Conservation (phyloP, 257 asterid genomes). For the Cordia subcordata region DNA sequence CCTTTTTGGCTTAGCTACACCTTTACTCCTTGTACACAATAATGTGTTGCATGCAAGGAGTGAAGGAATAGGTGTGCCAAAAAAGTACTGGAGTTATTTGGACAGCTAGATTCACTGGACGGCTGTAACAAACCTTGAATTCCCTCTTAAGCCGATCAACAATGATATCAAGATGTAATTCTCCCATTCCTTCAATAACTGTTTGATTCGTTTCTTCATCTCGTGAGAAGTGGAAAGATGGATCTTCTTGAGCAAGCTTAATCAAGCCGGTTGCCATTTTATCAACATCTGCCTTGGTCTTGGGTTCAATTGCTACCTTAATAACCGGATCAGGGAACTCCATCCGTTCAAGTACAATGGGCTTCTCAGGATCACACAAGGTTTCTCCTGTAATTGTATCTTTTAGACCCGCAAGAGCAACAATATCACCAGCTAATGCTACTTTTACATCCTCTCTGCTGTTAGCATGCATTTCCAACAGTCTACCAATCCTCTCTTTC, state of each 20-base stretch:
- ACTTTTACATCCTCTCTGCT: constrained; percentile 86
- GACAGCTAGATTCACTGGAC: too few species aligned
- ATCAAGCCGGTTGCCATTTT: constrained; percentile 86
- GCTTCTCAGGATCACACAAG: constrained; percentile 72
- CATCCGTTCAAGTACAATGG: constrained; percentile 88
- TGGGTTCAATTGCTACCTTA: constrained; percentile 97
- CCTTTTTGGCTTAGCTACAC: too few species aligned
- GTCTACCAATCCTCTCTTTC: constrained; percentile 93
- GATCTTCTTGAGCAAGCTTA: constrained; percentile 98
- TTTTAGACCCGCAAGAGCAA: constrained; percentile 96
- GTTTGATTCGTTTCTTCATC: constrained; percentile 95
- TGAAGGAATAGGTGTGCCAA: too few species aligned
- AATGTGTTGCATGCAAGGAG: too few species aligned
- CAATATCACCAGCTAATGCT: constrained; percentile 80
- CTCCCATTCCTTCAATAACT: constrained; percentile 99
- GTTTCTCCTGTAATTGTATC: constrained; percentile 97
- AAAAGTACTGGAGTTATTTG: too few species aligned
- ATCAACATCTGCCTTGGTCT: constrained; percentile 93
- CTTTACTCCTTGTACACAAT: too few species aligned
- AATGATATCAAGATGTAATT: constrained; percentile 89
- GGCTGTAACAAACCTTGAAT: constrained; percentile 52
- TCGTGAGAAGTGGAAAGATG: constrained; percentile 93
- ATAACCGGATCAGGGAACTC: constrained; percentile 99
- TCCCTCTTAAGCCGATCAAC: constrained; percentile 98
- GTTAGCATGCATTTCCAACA: constrained; percentile 93